These are phyloP conservation scores for Chalara sp. DNA, from an alignment of 2,329 filamentous ascomycete species.

Conservation along the genomic window DNA sequence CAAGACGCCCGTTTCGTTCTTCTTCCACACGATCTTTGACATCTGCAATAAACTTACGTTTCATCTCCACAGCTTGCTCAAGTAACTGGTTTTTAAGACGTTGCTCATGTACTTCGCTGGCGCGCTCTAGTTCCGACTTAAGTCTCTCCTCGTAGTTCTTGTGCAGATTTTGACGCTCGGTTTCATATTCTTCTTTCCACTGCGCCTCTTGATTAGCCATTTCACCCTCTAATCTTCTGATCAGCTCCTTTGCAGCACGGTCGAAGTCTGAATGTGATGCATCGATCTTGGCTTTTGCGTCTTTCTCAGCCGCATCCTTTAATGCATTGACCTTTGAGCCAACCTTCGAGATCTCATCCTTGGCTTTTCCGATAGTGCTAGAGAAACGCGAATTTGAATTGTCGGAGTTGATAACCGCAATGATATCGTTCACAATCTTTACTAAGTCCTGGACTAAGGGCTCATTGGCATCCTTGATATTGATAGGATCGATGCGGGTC, in stretches of 20 bases:
- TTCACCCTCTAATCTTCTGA: conserved; percentile 76
- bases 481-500: conserved; percentile 69
- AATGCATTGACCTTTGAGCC: conserved; percentile 71
- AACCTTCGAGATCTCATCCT: conserved; percentile 72
- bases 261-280: conserved; percentile 71
- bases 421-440: conserved; percentile 93
- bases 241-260: conserved; percentile 77
- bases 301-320: conserved; percentile 63
- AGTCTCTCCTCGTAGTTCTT: conserved; percentile 75
- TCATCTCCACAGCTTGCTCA: conserved; percentile 84
- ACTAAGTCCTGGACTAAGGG: conserved; percentile 88
- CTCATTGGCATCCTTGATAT: conserved; percentile 69
- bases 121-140: conserved; percentile 69
- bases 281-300: conserved; percentile 60
- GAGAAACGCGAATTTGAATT: conserved; percentile 71
- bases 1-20: conserved; percentile 80
- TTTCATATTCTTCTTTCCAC: conserved; percentile 84
- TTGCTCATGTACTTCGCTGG: conserved; percentile 74
- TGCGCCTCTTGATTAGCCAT: conserved; percentile 74
- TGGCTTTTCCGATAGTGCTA: conserved; percentile 75
- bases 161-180: conserved; percentile 75
- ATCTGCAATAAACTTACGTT: conserved; percentile 74
- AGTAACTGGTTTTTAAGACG: conserved; percentile 78
- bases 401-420: conserved; percentile 87
- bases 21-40: conserved; percentile 78